Evolutionary conservation across 2,329 filamentous ascomycete species (phyloP), one percentile per base, ranked within the genome.

Genomic region (Exophiala sideris): DNA sequence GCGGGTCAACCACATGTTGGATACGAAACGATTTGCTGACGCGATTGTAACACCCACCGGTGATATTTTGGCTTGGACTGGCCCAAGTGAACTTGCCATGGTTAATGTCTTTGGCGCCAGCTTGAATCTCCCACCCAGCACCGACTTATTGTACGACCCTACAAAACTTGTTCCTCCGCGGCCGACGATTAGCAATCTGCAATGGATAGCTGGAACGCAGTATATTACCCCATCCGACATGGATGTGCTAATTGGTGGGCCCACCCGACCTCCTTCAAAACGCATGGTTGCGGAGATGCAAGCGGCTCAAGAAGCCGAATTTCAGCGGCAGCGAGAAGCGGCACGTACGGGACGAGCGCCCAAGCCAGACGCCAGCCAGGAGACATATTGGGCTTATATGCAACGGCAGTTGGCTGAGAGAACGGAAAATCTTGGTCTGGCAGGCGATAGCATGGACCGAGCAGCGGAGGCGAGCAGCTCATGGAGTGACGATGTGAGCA

Each of bases 161-260:
- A 79, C 88, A 54, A 80, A 89, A 0, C 67, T 81, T 12, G 80
- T 88, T 18, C 92, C 91, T 1, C 80, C 89, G 10, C 84, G 94
- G 2, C 94, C 94, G 1, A 96, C 91, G 0, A 99, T 99, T 56
- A 95, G 89, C 16, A 96, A 95, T 65, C 73, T 99, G 35, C 91
- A 97, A 72, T 99, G 94, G 94, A 90, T 99, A 48, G 88, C 91
- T 0, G 94, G 94, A 3, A 97, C 92, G 1, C 92, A 96, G 70
- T 88, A 95, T 64, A 81, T 99, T 42, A 90, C 89, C 1, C 87
- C 89, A 0, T 79, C 85, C 1, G 94, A 99, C 65, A 84, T 99
- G 66, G 94, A 97, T 66, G 73, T 96, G 2, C 76, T 99, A 1
- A 94, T 99, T 56, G 90, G 92, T 47, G 92, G 92, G 0, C 86